phyloP scores from a whole-genome alignment of 2,329 filamentous ascomycete species.

The Fusarium paranaense region DNA sequence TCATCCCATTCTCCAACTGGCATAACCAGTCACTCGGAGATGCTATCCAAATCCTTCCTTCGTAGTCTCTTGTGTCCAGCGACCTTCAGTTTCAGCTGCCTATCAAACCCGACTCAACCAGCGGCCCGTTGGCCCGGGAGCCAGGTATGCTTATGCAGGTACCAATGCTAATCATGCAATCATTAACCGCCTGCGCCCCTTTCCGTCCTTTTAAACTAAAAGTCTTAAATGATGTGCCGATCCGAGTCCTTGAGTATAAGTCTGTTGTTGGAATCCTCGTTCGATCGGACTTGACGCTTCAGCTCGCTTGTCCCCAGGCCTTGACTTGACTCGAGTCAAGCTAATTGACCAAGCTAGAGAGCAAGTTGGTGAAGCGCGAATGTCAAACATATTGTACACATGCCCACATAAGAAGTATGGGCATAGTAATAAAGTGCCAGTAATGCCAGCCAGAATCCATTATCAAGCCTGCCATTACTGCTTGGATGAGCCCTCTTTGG shows the following conservation, averaged over 20 bases:
- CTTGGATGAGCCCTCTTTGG: constrained; percentile 56
- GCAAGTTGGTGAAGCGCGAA: constrained; percentile 15
- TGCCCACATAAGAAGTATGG: constrained; percentile 53
- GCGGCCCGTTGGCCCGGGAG: constrained; percentile 28
- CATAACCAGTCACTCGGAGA: constrained; percentile 19
- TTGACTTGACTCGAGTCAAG: neutral
- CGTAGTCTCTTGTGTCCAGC: constrained; percentile 8
- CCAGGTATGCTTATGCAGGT: constrained; percentile 45
- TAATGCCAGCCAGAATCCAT: constrained; percentile 23
- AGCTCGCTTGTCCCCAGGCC: constrained; percentile 1
- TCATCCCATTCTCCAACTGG: constrained; percentile 19
- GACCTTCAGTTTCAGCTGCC: constrained; percentile 13
- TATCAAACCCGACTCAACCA: constrained; percentile 29
- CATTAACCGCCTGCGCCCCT: constrained; percentile 48
- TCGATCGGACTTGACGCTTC: constrained; percentile 16
- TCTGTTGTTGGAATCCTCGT: constrained; percentile 19
- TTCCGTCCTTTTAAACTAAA: constrained; percentile 36
- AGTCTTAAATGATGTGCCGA: constrained; percentile 27
- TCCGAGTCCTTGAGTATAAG: constrained; percentile 15
- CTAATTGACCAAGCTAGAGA: constrained; percentile 7
- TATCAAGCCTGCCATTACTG: constrained; percentile 24
- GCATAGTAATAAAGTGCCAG: constrained; percentile 33
- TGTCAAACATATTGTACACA: constrained; percentile 51
- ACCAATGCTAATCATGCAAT: constrained; percentile 53
- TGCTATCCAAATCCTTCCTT: constrained; percentile 28